A percentile compares a stretch with the other conserved stretches of the same genome.
These are phyloP conservation scores for Ceraceosorus bombacis DNA, from an alignment of 1,284 basidiomycete species.

Conservation along the genomic window DNA sequence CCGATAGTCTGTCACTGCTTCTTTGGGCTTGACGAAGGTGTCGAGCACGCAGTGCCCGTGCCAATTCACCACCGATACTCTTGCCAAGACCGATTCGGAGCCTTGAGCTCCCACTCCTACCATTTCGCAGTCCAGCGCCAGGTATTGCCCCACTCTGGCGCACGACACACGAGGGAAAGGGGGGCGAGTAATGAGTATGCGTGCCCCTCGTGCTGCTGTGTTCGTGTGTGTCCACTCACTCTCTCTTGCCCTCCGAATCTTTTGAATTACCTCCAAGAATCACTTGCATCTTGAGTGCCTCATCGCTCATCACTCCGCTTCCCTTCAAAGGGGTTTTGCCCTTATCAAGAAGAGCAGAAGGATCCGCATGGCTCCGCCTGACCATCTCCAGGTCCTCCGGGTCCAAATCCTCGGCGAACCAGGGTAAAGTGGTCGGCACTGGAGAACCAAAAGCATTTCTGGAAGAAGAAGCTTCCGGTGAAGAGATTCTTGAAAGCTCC, in stretches of 20 bases:
- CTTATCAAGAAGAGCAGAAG: neutral
- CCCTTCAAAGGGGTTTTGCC: neutral
- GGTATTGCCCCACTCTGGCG: conserved; percentile 64
- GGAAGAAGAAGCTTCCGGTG: neutral
- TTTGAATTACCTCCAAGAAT: conserved; percentile 28
- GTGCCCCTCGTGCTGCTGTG: no score
- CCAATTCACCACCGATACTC: conserved; percentile 86
- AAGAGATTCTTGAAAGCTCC: neutral
- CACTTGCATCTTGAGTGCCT: conserved; percentile 20
- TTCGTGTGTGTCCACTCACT: neutral
- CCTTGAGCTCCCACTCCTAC: conserved; percentile 83
- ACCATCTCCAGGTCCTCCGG: conserved; percentile 39
- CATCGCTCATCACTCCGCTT: neutral
- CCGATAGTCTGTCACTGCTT: conserved; percentile 85
- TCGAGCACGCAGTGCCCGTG: conserved; percentile 74
- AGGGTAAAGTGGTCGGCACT: conserved; percentile 21
- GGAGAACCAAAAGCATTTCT: conserved; percentile 10
- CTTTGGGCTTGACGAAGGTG: conserved; percentile 76
- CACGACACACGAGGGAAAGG: neutral
- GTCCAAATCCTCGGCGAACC: conserved; percentile 44
- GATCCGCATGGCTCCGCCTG: neutral
- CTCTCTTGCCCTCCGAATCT: conserved; percentile 8
- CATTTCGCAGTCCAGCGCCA: conserved; percentile 94
- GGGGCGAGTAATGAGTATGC: no score
- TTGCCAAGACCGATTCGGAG: conserved; percentile 71